A percentile compares a stretch with the other conserved stretches of the same genome.
These are phyloP conservation scores for Elongisporangium prolatum DNA, from an alignment of 352 stramenopile genomes.

Conservation along the genomic window DNA sequence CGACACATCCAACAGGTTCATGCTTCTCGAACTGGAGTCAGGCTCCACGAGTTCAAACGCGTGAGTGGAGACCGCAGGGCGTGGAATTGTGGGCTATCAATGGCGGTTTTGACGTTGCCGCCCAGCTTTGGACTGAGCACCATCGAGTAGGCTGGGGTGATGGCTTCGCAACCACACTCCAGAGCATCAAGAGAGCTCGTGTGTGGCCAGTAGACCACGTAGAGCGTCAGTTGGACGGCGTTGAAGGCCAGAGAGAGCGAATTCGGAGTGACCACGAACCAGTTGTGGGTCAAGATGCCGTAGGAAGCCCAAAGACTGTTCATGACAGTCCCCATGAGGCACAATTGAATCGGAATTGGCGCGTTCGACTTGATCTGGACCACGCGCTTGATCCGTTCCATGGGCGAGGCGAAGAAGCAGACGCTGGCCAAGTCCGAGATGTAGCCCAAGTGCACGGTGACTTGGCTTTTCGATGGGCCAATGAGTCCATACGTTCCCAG, in stretches of 20 bases:
- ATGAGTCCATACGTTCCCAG: constrained; percentile 27
- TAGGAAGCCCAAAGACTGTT: constrained; percentile 51
- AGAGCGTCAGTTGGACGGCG: constrained; percentile 24
- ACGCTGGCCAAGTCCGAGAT: constrained; percentile 24
- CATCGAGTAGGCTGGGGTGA: neutral
- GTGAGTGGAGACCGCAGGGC: neutral
- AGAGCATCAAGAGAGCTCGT: neutral
- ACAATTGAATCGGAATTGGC: constrained; percentile 40
- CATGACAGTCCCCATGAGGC: constrained; percentile 18
- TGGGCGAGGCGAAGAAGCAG: constrained; percentile 32
- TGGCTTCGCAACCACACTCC: neutral
- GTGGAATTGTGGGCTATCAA: neutral
- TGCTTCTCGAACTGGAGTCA: neutral
- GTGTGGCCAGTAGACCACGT: constrained; percentile 19
- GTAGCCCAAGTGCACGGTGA: constrained; percentile 21
- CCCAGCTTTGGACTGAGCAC: neutral
- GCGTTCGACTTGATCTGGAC: constrained; percentile 31
- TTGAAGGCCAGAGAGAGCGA: constrained; percentile 33
- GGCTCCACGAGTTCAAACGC: neutral
- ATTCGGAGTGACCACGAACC: constrained; percentile 48
- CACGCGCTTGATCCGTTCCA: constrained; percentile 37
- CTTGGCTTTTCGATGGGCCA: constrained; percentile 14
- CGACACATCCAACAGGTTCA: neutral
- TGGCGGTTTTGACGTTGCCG: neutral
- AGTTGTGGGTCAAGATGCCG: constrained; percentile 34